Base-by-base conservation (phyloP, 2,329 filamentous ascomycete species). In the Hymenoscyphus scutula region DNA sequence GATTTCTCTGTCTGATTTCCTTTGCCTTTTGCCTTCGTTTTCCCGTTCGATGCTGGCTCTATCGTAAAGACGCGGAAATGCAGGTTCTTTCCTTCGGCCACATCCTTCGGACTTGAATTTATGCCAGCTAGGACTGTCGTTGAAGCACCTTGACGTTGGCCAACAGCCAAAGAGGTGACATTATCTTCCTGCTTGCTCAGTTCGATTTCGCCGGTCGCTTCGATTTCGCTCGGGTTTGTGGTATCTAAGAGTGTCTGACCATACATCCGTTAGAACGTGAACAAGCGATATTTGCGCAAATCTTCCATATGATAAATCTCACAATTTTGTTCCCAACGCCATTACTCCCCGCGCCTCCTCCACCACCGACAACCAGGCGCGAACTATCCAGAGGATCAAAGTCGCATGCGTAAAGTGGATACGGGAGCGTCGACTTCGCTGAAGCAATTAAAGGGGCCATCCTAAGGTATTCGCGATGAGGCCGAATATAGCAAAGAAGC, bases 241-340 rank as follows among this genome's bases (percentile, higher is more conserved):
- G 70, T 68, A 51, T 75, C 67, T 1, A 76, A 61, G 6, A 75
- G 59, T 10, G 74, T 74, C 74, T 76, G 61, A 17, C 53, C 32
- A 51, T n/a, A 11, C 1, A n/a, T n/a, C 19, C 5, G 61, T 67
- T 55, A 66, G 59, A 3, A 63, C 13, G 19, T 59, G n/a, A 13
- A 45, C 45, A 10, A 6, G 4, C n/a, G 57, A 23, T 29, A 56
- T 23, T 19, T 53, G 38, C 32, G 41, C 37, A 56, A 29, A 23
- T 51, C 3, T 51, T 23, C 19, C 41, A 48, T 48, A 19, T 19
- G 53, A 79, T 29, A 29, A 29, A 29, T 29, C 87, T 73, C 77
- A 90, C 90, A 72, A 97, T 92, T 77, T 92, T 92, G 80, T 97
- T 97, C 62, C 88, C 87, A 25, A 97, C 90, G 53, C 92, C 92